Evolutionary conservation across 768 basidiomycete species (phyloP), one percentile per base, ranked within the genome.

Genomic region (Boletus rubroflammeus): DNA sequence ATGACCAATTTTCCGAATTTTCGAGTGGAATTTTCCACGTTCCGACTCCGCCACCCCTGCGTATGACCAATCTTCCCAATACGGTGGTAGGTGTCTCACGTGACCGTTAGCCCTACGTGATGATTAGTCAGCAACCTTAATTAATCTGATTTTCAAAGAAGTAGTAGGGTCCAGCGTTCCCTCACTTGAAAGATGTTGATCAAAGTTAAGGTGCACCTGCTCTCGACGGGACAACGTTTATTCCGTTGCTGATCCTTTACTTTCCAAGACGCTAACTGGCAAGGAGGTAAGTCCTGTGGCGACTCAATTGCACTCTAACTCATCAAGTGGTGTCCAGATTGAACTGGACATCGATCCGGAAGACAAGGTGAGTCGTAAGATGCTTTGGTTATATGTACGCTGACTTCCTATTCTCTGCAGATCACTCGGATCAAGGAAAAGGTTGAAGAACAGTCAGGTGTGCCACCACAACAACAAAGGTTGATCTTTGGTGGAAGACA

Each of bases 391-490:
- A 49, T 5, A n/a, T 28, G 5, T 17, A 15, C 17, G 23, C 21
- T 13, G 17, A 62, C 42, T 17, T 54, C 39, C 46, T 35, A 25
- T 38, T 28, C 45, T 21, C 34, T 48, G 17, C 67, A 98, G 96
- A 91, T 97, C 65, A 78, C 84, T 43, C 84, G 90, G 62, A 93
- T 98, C 74, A 98, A 98, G 77, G 94, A 96, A 80, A 90, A 91
- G 71, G 93, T 98, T 9, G 96, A 98, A 72, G 95, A 98, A 76
- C 95, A 98, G 75, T 94, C 93, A 6, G 96, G 96, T 60, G 96
- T 98, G 39, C 96, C 96, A 23, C 96, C 96, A 56, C 90, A 79
- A 40, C 96, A 98, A 72, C 96, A 98, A 72, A 84, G 96, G 54
- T 73, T 98, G 65, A 98, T 98, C 69, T 97, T 87, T 70, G 73